Percentiles rank a stretch among this genome's conserved stretches.
Conservation (phyloP, 2,329 filamentous ascomycete species). For the Aspergillus phoenicis region DNA sequence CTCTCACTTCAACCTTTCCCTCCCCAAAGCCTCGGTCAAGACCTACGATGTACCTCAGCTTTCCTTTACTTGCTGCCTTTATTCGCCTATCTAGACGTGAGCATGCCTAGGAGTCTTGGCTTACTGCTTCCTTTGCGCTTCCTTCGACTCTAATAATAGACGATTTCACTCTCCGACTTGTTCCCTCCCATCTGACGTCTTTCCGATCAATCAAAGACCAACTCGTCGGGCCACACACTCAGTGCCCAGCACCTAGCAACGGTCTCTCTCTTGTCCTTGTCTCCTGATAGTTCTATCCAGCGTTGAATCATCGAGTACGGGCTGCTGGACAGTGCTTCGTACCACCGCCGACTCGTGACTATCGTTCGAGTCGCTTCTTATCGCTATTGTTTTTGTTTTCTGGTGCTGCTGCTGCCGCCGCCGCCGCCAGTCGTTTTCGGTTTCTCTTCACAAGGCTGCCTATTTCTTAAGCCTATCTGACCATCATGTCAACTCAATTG, state of each 20-base stretch:
- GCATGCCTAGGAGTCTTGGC: constrained; percentile 21
- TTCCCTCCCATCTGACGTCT: constrained; percentile 11
- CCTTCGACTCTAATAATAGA: constrained; percentile 24
- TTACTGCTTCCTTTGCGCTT: constrained; percentile 17
- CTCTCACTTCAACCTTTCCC: not conserved
- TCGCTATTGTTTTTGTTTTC: constrained; percentile 26
- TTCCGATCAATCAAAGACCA: constrained; percentile 10
- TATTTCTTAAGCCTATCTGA: constrained; percentile 54
- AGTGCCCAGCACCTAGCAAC: not conserved
- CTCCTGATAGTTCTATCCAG: constrained; percentile 18
- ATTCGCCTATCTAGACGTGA: constrained; percentile 23
- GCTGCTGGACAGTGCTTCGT: constrained; percentile 38
- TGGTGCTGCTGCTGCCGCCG: constrained; percentile 22
- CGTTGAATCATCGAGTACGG: constrained; percentile 32
- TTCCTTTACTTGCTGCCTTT: constrained; percentile 11
- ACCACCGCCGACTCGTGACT: constrained; percentile 23
- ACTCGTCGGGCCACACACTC: constrained; percentile 7
- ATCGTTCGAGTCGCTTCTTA: constrained; percentile 18
- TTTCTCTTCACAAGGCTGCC: constrained; percentile 44
- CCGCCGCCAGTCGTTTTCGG: constrained; percentile 32
- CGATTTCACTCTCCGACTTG: constrained; percentile 8
- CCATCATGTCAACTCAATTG: constrained; percentile 49
- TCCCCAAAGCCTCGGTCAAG: constrained; percentile 4
- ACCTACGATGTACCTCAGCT: constrained; percentile 18
- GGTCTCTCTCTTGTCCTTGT: constrained; percentile 4